A percentile compares a stretch with the other conserved stretches of the same genome.
phyloP scores from a whole-genome alignment of 345 rosid genomes.

The Camelina neglecta region DNA sequence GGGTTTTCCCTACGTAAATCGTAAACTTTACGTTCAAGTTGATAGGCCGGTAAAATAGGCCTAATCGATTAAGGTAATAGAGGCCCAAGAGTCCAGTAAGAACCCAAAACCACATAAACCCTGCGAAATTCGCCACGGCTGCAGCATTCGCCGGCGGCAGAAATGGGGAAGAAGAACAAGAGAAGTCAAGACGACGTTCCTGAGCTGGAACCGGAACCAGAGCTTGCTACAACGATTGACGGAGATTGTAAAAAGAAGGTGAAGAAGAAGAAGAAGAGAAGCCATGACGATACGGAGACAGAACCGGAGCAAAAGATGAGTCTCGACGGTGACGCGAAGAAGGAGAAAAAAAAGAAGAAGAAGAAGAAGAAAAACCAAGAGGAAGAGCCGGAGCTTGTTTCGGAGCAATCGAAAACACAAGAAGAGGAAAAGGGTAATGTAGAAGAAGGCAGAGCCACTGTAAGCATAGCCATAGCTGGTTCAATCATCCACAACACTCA shows the following conservation, averaged over 20 bases:
- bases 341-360: constrained; percentile 60
- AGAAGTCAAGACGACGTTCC: constrained; percentile 35
- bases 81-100: constrained; percentile 16
- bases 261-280: constrained; percentile 34
- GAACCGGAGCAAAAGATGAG: constrained; percentile 34
- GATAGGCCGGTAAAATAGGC: background rate
- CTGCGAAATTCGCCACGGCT: constrained; percentile 27
- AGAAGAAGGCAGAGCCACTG: constrained; percentile 52
- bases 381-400: constrained; percentile 22
- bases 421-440: constrained; percentile 30
- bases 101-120: constrained; percentile 42
- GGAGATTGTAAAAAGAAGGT: constrained; percentile 21
- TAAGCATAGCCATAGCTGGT: constrained; percentile 88
- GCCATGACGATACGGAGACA: constrained; percentile 25
- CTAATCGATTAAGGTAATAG: background rate
- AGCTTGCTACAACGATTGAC: constrained; percentile 18
- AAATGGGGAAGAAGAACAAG: constrained; percentile 68
- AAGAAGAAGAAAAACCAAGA: constrained; percentile 38
- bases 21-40: background rate
- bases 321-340: constrained; percentile 46
- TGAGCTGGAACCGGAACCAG: constrained; percentile 36
- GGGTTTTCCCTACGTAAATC: no score
- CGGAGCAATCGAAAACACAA: constrained; percentile 28
- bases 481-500: constrained; percentile 95
- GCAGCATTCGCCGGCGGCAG: constrained; percentile 40